phyloP scores from a whole-genome alignment of 192 early-diverging fungal species.

The Linnemannia zychae region DNA sequence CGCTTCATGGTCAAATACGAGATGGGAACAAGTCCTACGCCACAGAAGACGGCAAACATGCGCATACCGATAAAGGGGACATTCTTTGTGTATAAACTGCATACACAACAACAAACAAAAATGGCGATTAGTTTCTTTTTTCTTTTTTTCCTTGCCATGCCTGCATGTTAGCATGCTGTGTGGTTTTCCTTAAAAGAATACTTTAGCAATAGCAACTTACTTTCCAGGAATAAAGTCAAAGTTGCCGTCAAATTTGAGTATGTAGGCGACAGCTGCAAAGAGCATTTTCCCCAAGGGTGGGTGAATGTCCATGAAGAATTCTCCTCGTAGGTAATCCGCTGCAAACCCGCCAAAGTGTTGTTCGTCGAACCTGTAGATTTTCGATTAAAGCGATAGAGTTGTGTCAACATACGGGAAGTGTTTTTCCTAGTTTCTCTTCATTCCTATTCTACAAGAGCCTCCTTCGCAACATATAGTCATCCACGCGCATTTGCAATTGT shows the following conservation, averaged over 20 bases:
- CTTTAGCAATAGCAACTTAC: constrained; percentile 48
- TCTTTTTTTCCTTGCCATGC: not conserved
- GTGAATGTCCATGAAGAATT: constrained; percentile 96
- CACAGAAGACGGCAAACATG: constrained; percentile 81
- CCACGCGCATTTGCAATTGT: not conserved
- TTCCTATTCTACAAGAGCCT: not conserved
- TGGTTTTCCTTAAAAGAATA: no score
- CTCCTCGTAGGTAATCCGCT: constrained; percentile 84
- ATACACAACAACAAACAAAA: not conserved
- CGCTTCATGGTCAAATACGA: constrained; percentile 86
- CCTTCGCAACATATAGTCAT: not conserved
- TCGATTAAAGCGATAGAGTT: not conserved
- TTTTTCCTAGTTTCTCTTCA: not conserved
- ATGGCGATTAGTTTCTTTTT: not conserved
- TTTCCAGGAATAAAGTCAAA: constrained; percentile 91
- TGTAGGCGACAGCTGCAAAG: constrained; percentile 72
- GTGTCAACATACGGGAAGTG: not conserved
- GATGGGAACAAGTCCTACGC: constrained; percentile 85
- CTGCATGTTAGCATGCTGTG: not conserved
- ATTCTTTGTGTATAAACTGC: constrained; percentile 74
- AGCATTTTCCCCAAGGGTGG: constrained; percentile 92
- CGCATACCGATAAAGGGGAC: constrained; percentile 94
- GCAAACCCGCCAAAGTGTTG: constrained; percentile 95
- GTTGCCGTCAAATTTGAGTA: constrained; percentile 84
- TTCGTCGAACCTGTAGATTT: constrained; percentile 81